These are phyloP conservation scores for Candida pseudoglaebosa DNA, from an alignment of 805 yeast species.

Conservation along the genomic window DNA sequence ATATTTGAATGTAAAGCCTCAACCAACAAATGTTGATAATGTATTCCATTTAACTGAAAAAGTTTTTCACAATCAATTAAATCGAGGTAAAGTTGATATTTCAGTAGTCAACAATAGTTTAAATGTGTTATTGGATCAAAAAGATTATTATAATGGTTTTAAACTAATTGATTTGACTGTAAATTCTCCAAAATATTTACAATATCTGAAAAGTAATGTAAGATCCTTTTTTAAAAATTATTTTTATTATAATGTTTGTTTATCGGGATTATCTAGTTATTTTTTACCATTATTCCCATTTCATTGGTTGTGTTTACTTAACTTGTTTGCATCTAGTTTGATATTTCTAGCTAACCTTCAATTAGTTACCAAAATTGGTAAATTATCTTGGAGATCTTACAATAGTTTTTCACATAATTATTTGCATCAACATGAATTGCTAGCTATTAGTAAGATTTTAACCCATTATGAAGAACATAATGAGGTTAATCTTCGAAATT, in stretches of 20 bases:
- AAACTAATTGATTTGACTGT: constrained; percentile 24
- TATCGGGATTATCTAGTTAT: constrained; percentile 20
- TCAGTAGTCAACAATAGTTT: constrained; percentile 13
- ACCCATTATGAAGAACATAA: constrained; percentile 40
- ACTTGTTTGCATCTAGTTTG: constrained; percentile 2
- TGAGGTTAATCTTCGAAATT: constrained; percentile 38
- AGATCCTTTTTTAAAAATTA: not conserved
- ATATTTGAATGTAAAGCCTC: constrained; percentile 19
- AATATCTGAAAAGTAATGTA: constrained; percentile 5
- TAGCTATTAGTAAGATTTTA: constrained; percentile 29
- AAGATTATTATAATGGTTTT: constrained; percentile 27
- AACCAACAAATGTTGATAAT: constrained; percentile 10
- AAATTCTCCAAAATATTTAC: constrained; percentile 10
- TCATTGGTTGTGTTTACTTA: constrained; percentile 10
- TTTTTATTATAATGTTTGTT: not conserved
- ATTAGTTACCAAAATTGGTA: constrained; percentile 13
- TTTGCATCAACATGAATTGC: constrained; percentile 28
- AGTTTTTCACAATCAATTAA: constrained; percentile 6
- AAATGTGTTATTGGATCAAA: constrained; percentile 16
- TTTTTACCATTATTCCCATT: constrained; percentile 10
- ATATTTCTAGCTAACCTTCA: constrained; percentile 5
- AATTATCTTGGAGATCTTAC: constrained; percentile 39
- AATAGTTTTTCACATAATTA: constrained; percentile 22
- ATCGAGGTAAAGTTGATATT: constrained; percentile 4
- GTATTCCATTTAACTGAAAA: constrained; percentile 10